phyloP scores from a whole-genome alignment of 1,284 basidiomycete genomes.

The Naganishia cerealis region DNA sequence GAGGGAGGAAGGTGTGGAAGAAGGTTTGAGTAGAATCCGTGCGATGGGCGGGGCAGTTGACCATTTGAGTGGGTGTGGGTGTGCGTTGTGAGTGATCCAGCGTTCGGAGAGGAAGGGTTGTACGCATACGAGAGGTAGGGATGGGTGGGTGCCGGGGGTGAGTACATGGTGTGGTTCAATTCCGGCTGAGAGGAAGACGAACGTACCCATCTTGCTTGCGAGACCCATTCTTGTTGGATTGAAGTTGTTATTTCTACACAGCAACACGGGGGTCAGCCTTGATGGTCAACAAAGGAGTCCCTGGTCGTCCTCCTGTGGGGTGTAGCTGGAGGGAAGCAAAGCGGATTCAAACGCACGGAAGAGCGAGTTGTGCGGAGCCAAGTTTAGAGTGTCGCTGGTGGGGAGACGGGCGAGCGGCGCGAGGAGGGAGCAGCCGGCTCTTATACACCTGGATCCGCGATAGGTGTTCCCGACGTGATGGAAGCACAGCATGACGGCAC shows the following conservation, averaged over 20 bases:
- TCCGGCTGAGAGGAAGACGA: background rate
- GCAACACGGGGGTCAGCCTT: constrained; percentile 7
- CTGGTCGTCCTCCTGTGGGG: background rate
- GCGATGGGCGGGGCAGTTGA: background rate
- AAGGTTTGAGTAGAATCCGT: constrained; percentile 11
- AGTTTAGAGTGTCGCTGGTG: background rate
- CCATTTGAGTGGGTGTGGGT: background rate
- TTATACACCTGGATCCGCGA: constrained; percentile 2
- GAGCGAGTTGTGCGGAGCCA: constrained; percentile 1
- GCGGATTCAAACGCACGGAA: constrained; percentile 16
- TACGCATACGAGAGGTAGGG: constrained; percentile 12
- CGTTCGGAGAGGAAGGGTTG: background rate
- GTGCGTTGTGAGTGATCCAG: constrained; percentile 6
- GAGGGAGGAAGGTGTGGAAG: background rate
- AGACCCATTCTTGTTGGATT: constrained; percentile 25
- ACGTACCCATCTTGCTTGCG: constrained; percentile 33
- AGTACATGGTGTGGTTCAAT: constrained; percentile 8
- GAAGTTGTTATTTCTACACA: background rate
- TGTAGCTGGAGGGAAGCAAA: constrained; percentile 9
- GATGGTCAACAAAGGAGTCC: background rate
- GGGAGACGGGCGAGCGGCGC: background rate
- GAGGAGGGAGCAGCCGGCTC: background rate
- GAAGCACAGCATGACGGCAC: too few relatives aligned
- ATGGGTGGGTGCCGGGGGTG: constrained; percentile 18
- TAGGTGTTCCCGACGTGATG: background rate